Evolutionary conservation across 2,329 filamentous ascomycete species (phyloP), one percentile per base, ranked within the genome.

Genomic region (Pseudogymnoascus sp.): DNA sequence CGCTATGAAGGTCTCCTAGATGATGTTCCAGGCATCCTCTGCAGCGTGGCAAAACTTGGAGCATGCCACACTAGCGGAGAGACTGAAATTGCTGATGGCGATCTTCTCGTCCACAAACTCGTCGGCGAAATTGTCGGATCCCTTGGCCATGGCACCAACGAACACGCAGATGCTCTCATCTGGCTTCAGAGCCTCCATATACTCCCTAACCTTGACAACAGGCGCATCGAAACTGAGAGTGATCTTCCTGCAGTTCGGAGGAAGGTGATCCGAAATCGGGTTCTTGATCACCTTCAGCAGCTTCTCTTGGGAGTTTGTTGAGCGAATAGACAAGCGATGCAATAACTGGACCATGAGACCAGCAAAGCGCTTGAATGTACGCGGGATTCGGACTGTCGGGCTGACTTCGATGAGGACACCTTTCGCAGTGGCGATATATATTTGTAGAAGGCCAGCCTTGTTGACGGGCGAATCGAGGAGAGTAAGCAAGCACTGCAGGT

Each of bases 11-110:
- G 61, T 52, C 59, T 60, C 61, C 82, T 86, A 99, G 71, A 97
- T 84, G 69, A 99, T 89, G 72, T 90, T 87, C 94, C 94, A 99
- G 36, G 88, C 88, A 75, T 99, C 94, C 77, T 99, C 94, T 45
- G 92, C 93, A 40, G 93, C 94, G 76, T 99, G 94, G 77, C 94
- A 97, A 81, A 99, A 97, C 77, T 97, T 99, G 85, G 93, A 97
- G 82, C 94, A 99, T 45, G 94, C 93, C 65, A 99, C 94, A 79
- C 93, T 97, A 65, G 94, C 94, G 72, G 91, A 96, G 66, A 99
- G 82, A 72, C 92, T 96, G 82, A 90, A 99, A 76, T 97, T 96
- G 82, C 93, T 97, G 78, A 99, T 97, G 70, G 89, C 91, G 73
- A 99, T 97, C 72, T 95, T 90, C 78, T 99, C 94, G 73, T 97